Evolutionary conservation across 2,329 filamentous ascomycete species (phyloP).

Genomic region (Harringtonia aguacate): DNA sequence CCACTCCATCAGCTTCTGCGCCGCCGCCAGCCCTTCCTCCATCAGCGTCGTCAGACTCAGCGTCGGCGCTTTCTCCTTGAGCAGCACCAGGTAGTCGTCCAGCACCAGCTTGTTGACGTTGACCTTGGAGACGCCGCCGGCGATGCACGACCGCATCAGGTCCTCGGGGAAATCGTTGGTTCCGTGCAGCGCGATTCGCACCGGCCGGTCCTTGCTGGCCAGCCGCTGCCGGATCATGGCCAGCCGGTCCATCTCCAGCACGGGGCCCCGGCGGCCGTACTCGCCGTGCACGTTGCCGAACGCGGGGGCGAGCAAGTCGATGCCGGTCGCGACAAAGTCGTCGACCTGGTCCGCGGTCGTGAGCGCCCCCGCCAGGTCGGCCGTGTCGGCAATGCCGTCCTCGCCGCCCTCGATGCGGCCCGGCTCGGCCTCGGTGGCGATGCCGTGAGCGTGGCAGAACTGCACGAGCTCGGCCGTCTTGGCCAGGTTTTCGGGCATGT

Average conservation of each 20-base stretch:
- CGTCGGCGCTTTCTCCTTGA: slow-evolving; percentile 31
- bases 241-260: slow-evolving; percentile 9
- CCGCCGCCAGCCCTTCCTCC: slow-evolving; percentile 31
- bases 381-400: slow-evolving; percentile 55
- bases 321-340: slow-evolving; percentile 54
- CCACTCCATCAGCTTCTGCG: slow-evolving; percentile 31
- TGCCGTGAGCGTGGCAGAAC: slow-evolving; percentile 54
- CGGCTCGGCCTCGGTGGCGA: slow-evolving; percentile 61
- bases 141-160: slow-evolving; percentile 34
- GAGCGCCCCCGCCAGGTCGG: slow-evolving; percentile 48
- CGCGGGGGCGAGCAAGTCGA: slow-evolving; percentile 56
- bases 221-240: background rate
- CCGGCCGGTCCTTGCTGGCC: slow-evolving; percentile 20
- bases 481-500: slow-evolving; percentile 57
- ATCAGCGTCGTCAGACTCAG: slow-evolving; percentile 31
- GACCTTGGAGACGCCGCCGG: slow-evolving; percentile 40
- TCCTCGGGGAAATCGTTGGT: slow-evolving; percentile 40
- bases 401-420: slow-evolving; percentile 57
- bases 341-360: slow-evolving; percentile 52
- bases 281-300: slow-evolving; percentile 57
- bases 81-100: slow-evolving; percentile 18
- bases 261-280: background rate
- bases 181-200: slow-evolving; percentile 41
- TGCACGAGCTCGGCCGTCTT: slow-evolving; percentile 51
- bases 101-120: slow-evolving; percentile 35